Evolutionary conservation across 352 stramenopile genomes (phyloP), one percentile per base, ranked within the genome.

Genomic region (Hyaloperonospora arabidopsidis): DNA sequence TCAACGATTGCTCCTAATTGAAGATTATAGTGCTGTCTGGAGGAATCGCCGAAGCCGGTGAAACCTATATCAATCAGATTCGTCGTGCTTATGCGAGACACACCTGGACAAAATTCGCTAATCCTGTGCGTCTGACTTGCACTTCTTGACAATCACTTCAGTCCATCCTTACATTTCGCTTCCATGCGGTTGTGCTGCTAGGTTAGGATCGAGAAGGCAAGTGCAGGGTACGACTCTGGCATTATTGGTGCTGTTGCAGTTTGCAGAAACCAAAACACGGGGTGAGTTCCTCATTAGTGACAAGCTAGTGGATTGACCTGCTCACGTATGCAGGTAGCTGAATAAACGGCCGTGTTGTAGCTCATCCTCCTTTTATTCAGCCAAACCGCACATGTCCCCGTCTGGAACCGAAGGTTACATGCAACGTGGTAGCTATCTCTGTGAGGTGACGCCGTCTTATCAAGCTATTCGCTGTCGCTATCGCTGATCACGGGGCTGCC

Each of bases 1-100:
- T 39, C 15, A 45, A 25, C 15, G 21, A 5, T 22, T 54, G 22
- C 17, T 49, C 11, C 17, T 2, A 39, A 6, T 18, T 55, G 14
- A 28, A 91, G 81, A 74, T 93, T 52, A 90, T 93, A 45, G 76
- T 93, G 36, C 57, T 93, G 17, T 84, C 83, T 1, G 83, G 83
- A 13, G 83, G 80, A 36, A 76, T 91, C 35, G 80, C 79, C 2
- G 80, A 93, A 25, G 77, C 77, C 1, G 83, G 83, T 2, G 73
- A 89, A 36, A 63, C 57, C 2, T 90, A 87, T 52, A 60, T 91
- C 6, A 50, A 89, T n/a, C 65, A 79, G 34, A 83, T 93, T 29
- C 73, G 70, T 6, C 49, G 52, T 29, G 68, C 75, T 1, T 89
- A 84, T 43, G 52, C 32, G 19, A 90, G 88, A 48, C 83, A 93